Conservation (phyloP, 352 stramenopile species). For the Phytopythium delawarense region DNA sequence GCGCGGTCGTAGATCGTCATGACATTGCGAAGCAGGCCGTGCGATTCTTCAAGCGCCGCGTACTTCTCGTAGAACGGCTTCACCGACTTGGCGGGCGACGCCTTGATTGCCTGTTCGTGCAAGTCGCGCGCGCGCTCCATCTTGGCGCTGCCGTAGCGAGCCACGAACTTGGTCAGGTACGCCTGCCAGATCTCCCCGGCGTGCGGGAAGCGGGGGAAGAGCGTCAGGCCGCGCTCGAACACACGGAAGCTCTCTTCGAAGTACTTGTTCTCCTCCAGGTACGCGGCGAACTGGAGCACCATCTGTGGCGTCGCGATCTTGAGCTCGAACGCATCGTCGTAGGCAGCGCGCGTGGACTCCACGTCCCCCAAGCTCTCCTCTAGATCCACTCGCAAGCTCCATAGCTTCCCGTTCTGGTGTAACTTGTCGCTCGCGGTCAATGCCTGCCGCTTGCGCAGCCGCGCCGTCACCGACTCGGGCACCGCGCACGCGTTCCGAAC, state of each 20-base stretch:
- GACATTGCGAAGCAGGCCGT: slow-evolving; percentile 95
- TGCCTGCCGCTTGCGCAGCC: slow-evolving; percentile 47
- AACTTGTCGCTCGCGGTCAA: slow-evolving; percentile 74
- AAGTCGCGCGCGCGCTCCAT: slow-evolving; percentile 96
- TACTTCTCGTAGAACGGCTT: slow-evolving; percentile 84
- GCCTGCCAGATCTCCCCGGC: slow-evolving; percentile 93
- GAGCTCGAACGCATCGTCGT: slow-evolving; percentile 94
- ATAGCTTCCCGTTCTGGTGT: slow-evolving; percentile 92
- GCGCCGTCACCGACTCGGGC: slow-evolving; percentile 40
- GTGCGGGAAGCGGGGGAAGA: slow-evolving; percentile 94
- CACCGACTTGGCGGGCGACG: slow-evolving; percentile 85
- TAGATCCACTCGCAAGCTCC: slow-evolving; percentile 96
- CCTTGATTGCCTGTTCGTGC: slow-evolving; percentile 92
- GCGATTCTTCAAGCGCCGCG: slow-evolving; percentile 95
- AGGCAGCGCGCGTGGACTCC: slow-evolving; percentile 92
- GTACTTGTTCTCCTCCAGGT: slow-evolving; percentile 97
- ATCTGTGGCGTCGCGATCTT: slow-evolving; percentile 96
- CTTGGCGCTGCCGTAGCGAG: slow-evolving; percentile 94
- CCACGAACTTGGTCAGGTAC: slow-evolving; percentile 95
- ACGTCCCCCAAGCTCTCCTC: slow-evolving; percentile 98
- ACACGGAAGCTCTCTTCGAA: slow-evolving; percentile 95
- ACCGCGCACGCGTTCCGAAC: slow-evolving; percentile 78
- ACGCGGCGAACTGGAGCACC: slow-evolving; percentile 96
- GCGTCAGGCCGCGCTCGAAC: slow-evolving; percentile 86
- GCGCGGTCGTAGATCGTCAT: slow-evolving; percentile 95